These are phyloP conservation scores for Trichoderma simmonsii DNA, from an alignment of 2,329 filamentous ascomycete species.

Conservation along the genomic window DNA sequence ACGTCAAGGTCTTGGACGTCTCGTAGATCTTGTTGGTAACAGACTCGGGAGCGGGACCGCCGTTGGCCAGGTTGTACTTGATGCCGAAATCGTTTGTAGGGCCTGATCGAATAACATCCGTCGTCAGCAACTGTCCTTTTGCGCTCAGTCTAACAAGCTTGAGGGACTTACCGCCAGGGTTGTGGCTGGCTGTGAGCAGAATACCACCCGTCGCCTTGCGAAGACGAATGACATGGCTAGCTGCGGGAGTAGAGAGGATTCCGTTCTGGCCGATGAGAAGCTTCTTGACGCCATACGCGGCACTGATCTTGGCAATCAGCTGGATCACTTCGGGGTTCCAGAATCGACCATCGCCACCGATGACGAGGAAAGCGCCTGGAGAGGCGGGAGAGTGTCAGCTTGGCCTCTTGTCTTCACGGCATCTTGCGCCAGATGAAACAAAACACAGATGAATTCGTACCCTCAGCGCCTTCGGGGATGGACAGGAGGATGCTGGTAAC, in stretches of 20 bases:
- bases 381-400: constrained; percentile 17
- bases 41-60: constrained; percentile 89
- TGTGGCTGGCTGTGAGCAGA: constrained; percentile 94
- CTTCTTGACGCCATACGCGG: constrained; percentile 98
- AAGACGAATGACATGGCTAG: constrained; percentile 93
- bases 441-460: constrained; percentile 35
- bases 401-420: not conserved
- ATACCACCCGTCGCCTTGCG: constrained; percentile 95
- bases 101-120: constrained; percentile 49
- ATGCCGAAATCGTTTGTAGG: constrained; percentile 96
- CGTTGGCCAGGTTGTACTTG: constrained; percentile 98
- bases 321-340: constrained; percentile 97
- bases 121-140: not conserved
- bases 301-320: constrained; percentile 94
- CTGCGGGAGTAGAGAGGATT: constrained; percentile 93
- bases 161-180: constrained; percentile 78
- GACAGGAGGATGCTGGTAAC: constrained; percentile 91
- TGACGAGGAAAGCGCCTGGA: constrained; percentile 78
- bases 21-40: constrained; percentile 99
- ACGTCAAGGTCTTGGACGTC: constrained; percentile 80
- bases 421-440: not conserved
- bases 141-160: not conserved
- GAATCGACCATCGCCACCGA: constrained; percentile 94
- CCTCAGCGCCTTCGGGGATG: constrained; percentile 89
- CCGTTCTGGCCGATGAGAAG: constrained; percentile 93